Conservation (phyloP, 441 rosid species). For the Erodium texanum region DNA sequence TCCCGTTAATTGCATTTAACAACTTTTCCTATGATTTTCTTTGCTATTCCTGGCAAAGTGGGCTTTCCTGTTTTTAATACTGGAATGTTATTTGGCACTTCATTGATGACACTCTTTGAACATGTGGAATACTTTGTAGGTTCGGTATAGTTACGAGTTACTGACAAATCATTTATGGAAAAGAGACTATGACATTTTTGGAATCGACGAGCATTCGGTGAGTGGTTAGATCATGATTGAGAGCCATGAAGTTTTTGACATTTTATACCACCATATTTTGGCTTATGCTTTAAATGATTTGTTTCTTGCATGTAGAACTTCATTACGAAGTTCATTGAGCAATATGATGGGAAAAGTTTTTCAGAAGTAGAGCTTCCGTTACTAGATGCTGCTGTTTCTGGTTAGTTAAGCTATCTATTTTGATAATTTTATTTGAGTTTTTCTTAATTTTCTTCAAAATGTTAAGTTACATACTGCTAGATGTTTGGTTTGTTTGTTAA, state of each 20-base stretch:
- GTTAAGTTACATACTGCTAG: slow-evolving; percentile 2
- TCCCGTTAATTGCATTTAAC: not conserved
- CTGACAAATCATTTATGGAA: slow-evolving; percentile 66
- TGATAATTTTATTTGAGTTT: slow-evolving; percentile 9
- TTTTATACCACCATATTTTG: slow-evolving; percentile 3
- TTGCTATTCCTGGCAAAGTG: not conserved
- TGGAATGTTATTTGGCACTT: not conserved
- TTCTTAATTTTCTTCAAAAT: slow-evolving; percentile 6
- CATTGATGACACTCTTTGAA: slow-evolving; percentile 8
- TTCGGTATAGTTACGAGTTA: slow-evolving; percentile 74
- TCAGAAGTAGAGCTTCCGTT: slow-evolving; percentile 54
- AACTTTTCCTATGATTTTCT: not conserved
- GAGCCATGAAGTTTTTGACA: not conserved
- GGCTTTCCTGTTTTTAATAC: not conserved
- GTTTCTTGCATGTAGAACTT: slow-evolving; percentile 44
- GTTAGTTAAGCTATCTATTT: slow-evolving; percentile 31
- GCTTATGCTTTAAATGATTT: slow-evolving; percentile 15
- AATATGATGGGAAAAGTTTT: slow-evolving; percentile 40
- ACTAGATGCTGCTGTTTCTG: slow-evolving; percentile 42
- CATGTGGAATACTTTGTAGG: slow-evolving; percentile 35
- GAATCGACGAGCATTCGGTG: slow-evolving; percentile 72
- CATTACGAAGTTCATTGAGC: slow-evolving; percentile 36
- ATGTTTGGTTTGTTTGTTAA: not conserved
- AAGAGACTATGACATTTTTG: slow-evolving; percentile 73
- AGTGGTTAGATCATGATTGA: slow-evolving; percentile 26